These are phyloP conservation scores for Sclerotinia borealis DNA, from an alignment of 2,329 filamentous ascomycete species.

Conservation along the genomic window DNA sequence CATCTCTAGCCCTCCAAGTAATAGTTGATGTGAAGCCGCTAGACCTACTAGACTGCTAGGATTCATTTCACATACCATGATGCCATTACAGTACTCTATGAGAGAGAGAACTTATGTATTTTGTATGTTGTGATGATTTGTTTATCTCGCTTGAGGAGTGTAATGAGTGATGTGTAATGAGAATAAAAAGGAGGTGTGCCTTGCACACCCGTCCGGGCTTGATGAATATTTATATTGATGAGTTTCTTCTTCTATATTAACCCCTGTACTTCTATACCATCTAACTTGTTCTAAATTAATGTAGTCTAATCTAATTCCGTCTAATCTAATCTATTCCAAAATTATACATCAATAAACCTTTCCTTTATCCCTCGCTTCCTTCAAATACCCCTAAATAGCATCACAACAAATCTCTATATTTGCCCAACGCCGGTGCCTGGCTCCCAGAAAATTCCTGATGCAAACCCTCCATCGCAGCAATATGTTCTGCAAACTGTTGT, in stretches of 20 bases:
- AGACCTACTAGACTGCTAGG: too few relatives aligned
- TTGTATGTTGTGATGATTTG: neutral
- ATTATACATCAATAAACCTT: neutral
- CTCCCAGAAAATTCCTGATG: conserved; percentile 34
- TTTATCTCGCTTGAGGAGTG: neutral
- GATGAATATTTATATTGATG: neutral
- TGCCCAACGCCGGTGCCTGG: conserved; percentile 29
- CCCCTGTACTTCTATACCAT: neutral
- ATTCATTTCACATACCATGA: too few relatives aligned
- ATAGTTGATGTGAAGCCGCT: too few relatives aligned
- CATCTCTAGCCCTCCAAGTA: too few relatives aligned
- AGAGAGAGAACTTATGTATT: too few relatives aligned
- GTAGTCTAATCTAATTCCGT: neutral
- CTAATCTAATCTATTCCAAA: neutral
- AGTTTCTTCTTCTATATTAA: neutral
- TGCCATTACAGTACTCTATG: too few relatives aligned
- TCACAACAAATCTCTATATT: conserved; percentile 30
- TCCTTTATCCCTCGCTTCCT: neutral
- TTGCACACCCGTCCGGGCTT: neutral
- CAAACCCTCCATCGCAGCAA: conserved; percentile 50
- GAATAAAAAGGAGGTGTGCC: neutral
- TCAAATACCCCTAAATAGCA: neutral
- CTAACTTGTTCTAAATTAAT: neutral
- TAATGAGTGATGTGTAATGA: too few relatives aligned
- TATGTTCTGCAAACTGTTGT: conserved; percentile 48